These are phyloP conservation scores for Dothideomycetidae sp. DNA, from an alignment of 2,329 filamentous ascomycete species.

Conservation along the genomic window DNA sequence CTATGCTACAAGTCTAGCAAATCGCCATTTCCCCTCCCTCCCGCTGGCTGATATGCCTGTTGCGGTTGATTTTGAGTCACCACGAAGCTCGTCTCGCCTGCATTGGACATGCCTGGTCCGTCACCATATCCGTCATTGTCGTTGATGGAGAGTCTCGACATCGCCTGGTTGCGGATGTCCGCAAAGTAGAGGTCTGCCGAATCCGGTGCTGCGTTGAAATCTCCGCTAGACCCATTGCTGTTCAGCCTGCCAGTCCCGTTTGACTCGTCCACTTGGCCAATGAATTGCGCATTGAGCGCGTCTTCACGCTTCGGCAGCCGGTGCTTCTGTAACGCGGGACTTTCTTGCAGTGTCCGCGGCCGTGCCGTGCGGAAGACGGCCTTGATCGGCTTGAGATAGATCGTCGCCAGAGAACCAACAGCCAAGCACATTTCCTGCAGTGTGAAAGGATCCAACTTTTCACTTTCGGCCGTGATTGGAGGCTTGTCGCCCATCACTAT, in stretches of 20 bases:
- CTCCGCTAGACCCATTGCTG: conserved; percentile 22
- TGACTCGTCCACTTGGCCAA: conserved; percentile 6
- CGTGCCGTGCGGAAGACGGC: conserved; percentile 88
- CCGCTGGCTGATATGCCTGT: conserved; percentile 59
- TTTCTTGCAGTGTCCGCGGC: conserved; percentile 63
- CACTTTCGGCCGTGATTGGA: conserved; percentile 86
- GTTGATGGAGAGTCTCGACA: conserved; percentile 54
- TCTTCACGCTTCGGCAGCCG: conserved; percentile 45
- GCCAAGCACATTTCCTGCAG: conserved; percentile 96
- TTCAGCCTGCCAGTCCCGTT: conserved; percentile 14
- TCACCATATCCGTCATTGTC: conserved; percentile 36
- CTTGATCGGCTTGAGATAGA: conserved; percentile 95
- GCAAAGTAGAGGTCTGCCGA: conserved; percentile 87
- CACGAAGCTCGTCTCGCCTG: conserved; percentile 42
- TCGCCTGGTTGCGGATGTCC: conserved; percentile 56
- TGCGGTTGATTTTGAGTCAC: conserved; percentile 73
- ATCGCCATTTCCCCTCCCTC: conserved; percentile 30
- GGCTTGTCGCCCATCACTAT: conserved; percentile 98
- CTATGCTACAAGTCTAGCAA: conserved; percentile 21
- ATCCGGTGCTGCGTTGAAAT: conserved; percentile 57
- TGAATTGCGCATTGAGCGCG: conserved; percentile 21
- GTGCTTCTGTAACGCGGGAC: conserved; percentile 70
- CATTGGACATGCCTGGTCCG: conserved; percentile 14
- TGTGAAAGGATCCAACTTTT: conserved; percentile 79
- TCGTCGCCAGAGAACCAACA: conserved; percentile 87